Evolutionary conservation across 1,284 basidiomycete genomes (phyloP).

Genomic region (Marasmius oreades): DNA sequence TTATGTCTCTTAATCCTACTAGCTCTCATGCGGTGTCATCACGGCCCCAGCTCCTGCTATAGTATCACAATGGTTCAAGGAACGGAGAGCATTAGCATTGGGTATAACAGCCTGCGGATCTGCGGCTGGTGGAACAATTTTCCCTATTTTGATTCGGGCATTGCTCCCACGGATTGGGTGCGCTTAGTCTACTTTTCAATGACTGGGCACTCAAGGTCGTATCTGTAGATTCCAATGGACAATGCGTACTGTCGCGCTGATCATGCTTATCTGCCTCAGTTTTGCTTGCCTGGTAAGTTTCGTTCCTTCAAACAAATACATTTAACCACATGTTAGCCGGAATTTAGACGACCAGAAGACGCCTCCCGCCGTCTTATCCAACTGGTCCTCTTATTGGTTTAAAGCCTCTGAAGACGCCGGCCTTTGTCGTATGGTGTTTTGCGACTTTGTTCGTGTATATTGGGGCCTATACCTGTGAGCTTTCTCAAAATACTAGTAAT

Average conservation of each 20-base stretch:
- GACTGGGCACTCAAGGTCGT: neutral
- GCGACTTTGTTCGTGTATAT: neutral
- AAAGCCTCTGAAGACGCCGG: neutral
- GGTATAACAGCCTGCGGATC: neutral
- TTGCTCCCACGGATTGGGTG: neutral
- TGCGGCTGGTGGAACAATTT: neutral
- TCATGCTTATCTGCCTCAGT: neutral
- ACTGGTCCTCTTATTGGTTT: neutral
- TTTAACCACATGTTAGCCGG: neutral
- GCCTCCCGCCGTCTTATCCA: neutral
- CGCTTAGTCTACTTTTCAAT: neutral
- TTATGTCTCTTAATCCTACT: neutral
- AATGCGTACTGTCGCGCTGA: neutral
- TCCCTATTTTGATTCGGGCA: neutral
- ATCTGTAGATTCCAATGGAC: neutral
- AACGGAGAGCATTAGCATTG: neutral
- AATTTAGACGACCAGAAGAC: neutral
- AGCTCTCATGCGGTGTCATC: neutral
- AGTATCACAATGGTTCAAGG: constrained; percentile 1
- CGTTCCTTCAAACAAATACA: neutral
- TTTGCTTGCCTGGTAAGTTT: neutral
- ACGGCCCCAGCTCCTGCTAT: neutral
- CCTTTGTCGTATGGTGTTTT: neutral
- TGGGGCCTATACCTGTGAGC: neutral
- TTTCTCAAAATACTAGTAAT: neutral